These are phyloP conservation scores for Tulasnella sp. DNA, from an alignment of 768 basidiomycete species.

Conservation along the genomic window DNA sequence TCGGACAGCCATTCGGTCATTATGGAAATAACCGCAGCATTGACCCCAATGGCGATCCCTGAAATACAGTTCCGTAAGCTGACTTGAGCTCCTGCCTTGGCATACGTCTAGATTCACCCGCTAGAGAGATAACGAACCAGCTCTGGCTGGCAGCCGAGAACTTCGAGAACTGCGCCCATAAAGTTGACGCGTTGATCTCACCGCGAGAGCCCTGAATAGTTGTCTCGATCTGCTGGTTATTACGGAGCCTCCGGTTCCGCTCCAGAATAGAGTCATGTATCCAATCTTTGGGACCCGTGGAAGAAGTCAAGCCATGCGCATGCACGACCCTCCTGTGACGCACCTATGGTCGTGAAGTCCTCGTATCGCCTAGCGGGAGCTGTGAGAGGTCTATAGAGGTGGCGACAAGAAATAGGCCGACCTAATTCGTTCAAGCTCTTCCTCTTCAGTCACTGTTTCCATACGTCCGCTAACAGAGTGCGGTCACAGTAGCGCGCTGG, in stretches of 20 bases:
- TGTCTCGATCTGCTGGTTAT: constrained; percentile 37
- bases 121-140: constrained; percentile 84
- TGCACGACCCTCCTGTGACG: constrained; percentile 21
- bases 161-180: constrained; percentile 51
- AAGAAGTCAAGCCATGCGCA: constrained; percentile 15
- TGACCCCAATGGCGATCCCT: constrained; percentile 87
- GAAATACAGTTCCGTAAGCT: constrained; percentile 1
- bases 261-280: constrained; percentile 91
- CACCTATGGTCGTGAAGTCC: constrained; percentile 91
- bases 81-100: neutral
- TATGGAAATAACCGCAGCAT: constrained; percentile 91
- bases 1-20: constrained; percentile 96
- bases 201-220: constrained; percentile 38
- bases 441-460: constrained; percentile 30
- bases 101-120: constrained; percentile 48
- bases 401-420: constrained; percentile 23
- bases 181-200: constrained; percentile 41
- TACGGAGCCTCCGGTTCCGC: constrained; percentile 61
- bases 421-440: constrained; percentile 60
- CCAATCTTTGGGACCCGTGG: constrained; percentile 56
- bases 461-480: neutral
- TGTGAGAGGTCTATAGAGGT: constrained; percentile 16
- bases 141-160: constrained; percentile 64
- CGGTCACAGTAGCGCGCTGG: neutral
- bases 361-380: constrained; percentile 61